Conservation (phyloP, 2,329 filamentous ascomycete genomes). For the Neofusicoccum umdonicola region DNA sequence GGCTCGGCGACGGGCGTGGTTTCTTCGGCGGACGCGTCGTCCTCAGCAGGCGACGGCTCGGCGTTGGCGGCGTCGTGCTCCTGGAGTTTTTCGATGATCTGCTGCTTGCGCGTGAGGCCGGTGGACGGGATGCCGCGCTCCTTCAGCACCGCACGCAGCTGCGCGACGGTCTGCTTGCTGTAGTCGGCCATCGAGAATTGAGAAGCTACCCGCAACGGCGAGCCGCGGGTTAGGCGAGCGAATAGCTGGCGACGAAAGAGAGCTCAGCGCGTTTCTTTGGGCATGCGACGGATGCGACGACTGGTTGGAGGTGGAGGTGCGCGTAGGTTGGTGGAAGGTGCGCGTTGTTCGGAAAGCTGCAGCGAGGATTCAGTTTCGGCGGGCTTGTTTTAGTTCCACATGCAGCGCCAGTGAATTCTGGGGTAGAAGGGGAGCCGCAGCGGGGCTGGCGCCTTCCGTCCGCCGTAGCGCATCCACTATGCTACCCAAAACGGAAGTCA, state of each 20-base stretch:
- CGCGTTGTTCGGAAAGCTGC: background rate
- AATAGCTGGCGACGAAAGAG: background rate
- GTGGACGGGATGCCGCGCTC: constrained; percentile 46
- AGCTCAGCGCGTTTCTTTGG: background rate
- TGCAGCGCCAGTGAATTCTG: constrained; percentile 3
- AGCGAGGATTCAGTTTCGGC: background rate
- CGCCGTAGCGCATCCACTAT: background rate
- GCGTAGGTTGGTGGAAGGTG: background rate
- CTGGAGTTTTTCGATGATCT: constrained; percentile 47
- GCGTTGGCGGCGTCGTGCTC: constrained; percentile 27
- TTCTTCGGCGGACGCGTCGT: constrained; percentile 2
- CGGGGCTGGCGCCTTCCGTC: background rate
- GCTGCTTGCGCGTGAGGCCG: constrained; percentile 47
- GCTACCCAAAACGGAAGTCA: background rate
- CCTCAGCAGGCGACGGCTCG: background rate
- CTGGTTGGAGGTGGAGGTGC: too few relatives aligned
- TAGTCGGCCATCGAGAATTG: constrained; percentile 39
- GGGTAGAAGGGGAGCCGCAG: constrained; percentile 8
- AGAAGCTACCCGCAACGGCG: background rate
- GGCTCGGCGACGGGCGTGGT: background rate
- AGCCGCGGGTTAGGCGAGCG: background rate
- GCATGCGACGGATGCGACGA: background rate
- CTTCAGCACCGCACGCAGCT: constrained; percentile 47
- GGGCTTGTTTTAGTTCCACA: constrained; percentile 5
- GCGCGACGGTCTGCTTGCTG: constrained; percentile 46